Conservation (phyloP, 495 filamentous ascomycete genomes). For the Neurospora sp. region DNA sequence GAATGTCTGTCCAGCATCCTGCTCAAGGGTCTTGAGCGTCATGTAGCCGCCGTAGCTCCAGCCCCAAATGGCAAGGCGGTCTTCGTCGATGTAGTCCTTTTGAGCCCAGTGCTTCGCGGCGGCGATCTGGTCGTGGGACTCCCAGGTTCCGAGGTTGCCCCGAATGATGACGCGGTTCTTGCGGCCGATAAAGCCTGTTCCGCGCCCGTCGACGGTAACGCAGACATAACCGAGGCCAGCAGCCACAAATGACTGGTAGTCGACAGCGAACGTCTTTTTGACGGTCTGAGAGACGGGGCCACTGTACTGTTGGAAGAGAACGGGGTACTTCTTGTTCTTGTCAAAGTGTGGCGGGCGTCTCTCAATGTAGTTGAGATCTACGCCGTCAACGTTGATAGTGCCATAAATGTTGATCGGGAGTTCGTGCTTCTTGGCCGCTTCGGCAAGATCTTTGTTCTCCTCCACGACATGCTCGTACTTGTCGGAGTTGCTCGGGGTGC, state of each 20-base stretch:
- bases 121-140: slow-evolving; percentile 84
- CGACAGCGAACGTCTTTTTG: slow-evolving; percentile 67
- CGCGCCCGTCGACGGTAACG: slow-evolving; percentile 87
- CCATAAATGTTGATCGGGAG: slow-evolving; percentile 78
- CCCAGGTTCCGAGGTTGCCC: slow-evolving; percentile 73
- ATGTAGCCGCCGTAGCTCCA: slow-evolving; percentile 98
- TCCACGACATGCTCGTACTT: slow-evolving; percentile 62
- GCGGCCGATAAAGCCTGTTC: slow-evolving; percentile 84
- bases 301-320: slow-evolving; percentile 87
- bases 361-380: slow-evolving; percentile 80
- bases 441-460: slow-evolving; percentile 58
- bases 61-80: slow-evolving; percentile 87
- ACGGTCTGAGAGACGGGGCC: slow-evolving; percentile 87
- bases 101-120: slow-evolving; percentile 76
- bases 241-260: slow-evolving; percentile 87
- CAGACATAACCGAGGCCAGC: slow-evolving; percentile 86
- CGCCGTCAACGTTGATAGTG: slow-evolving; percentile 60
- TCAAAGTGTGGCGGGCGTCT: slow-evolving; percentile 87
- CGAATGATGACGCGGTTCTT: slow-evolving; percentile 71
- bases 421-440: slow-evolving; percentile 62
- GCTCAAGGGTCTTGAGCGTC: slow-evolving; percentile 91
- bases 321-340: slow-evolving; percentile 74
- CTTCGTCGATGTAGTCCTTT: slow-evolving; percentile 75
- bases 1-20: slow-evolving; percentile 82
- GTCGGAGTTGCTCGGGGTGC: slow-evolving; percentile 58